phyloP scores from a whole-genome alignment of 352 stramenopile genomes.

The Phytophthora aleatoria region DNA sequence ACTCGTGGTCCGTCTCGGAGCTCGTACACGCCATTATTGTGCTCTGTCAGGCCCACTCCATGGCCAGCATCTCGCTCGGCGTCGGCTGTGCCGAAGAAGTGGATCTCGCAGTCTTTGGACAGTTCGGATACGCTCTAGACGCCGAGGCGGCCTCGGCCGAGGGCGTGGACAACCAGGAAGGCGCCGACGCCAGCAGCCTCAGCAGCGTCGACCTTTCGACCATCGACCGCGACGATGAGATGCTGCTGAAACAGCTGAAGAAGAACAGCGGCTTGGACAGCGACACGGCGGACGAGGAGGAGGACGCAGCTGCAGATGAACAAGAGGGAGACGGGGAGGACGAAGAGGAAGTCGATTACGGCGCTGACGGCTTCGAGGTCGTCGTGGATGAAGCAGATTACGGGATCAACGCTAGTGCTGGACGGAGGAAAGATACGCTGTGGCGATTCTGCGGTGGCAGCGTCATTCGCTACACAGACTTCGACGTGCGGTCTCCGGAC shows the following conservation, averaged over 20 bases:
- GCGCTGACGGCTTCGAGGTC: conserved; percentile 55
- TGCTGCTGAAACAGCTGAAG: conserved; percentile 71
- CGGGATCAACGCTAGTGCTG: conserved; percentile 36
- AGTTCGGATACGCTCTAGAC: conserved; percentile 58
- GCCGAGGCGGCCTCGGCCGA: conserved; percentile 22
- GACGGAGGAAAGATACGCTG: conserved; percentile 64
- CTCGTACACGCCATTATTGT: conserved; percentile 88
- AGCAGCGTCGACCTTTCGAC: conserved; percentile 71
- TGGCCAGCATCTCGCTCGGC: conserved; percentile 78
- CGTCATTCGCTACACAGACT: conserved; percentile 83
- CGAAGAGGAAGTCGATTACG: conserved; percentile 35
- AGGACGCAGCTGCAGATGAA: conserved; percentile 39
- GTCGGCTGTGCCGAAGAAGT: conserved; percentile 80
- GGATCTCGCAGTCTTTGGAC: conserved; percentile 70
- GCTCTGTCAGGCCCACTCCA: conserved; percentile 83
- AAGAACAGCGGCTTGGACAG: conserved; percentile 60
- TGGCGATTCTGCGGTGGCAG: conserved; percentile 85
- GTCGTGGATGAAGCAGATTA: conserved; percentile 58
- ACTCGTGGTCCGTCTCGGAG: conserved; percentile 88
- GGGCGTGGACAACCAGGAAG: conserved; percentile 30
- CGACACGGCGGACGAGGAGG: conserved; percentile 66
- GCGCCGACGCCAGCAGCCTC: conserved; percentile 48
- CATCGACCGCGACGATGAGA: conserved; percentile 77
- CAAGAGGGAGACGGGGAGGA: conserved; percentile 32
- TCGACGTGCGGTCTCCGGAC: conserved; percentile 81